Conservation (phyloP, 2,329 filamentous ascomycete genomes). For the Fusarium haematococcum region DNA sequence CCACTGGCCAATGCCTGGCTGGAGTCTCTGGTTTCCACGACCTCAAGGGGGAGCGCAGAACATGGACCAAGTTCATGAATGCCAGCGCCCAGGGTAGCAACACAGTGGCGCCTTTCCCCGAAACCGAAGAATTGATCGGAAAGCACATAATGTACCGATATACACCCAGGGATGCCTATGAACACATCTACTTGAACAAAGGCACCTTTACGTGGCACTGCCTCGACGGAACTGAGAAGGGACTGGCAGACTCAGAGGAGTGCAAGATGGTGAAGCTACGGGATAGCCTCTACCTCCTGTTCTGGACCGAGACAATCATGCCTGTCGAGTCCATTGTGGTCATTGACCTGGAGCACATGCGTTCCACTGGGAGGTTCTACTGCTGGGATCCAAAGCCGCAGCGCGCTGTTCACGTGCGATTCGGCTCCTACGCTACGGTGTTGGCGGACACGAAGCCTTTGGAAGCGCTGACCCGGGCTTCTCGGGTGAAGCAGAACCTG, state of each 20-base stretch:
- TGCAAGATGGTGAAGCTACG: conserved; percentile 29
- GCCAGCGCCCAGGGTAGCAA: not conserved
- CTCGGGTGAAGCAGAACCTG: not conserved
- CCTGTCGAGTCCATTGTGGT: conserved; percentile 26
- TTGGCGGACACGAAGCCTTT: conserved; percentile 1
- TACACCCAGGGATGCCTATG: conserved; percentile 15
- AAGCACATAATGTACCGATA: conserved; percentile 30
- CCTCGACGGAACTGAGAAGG: conserved; percentile 24
- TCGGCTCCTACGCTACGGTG: conserved; percentile 23
- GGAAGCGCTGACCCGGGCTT: not conserved
- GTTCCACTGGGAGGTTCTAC: conserved; percentile 23
- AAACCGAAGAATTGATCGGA: conserved; percentile 24
- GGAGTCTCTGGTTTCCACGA: conserved; percentile 23
- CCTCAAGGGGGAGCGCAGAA: conserved; percentile 3
- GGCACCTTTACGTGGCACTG: conserved; percentile 29
- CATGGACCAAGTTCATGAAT: conserved; percentile 20
- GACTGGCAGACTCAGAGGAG: conserved; percentile 20
- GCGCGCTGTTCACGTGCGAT: conserved; percentile 20
- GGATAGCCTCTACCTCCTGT: conserved; percentile 20
- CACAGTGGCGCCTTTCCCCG: not conserved
- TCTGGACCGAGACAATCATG: conserved; percentile 33
- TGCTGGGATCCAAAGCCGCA: conserved; percentile 32
- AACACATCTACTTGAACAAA: conserved; percentile 31
- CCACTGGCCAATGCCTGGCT: conserved; percentile 1
- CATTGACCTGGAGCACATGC: conserved; percentile 26